Percentiles rank a stretch among this genome's conserved stretches.
Evolutionary conservation across 2,329 filamentous ascomycete species (phyloP).

Genomic region (Neopestalotiopsis clavispora): DNA sequence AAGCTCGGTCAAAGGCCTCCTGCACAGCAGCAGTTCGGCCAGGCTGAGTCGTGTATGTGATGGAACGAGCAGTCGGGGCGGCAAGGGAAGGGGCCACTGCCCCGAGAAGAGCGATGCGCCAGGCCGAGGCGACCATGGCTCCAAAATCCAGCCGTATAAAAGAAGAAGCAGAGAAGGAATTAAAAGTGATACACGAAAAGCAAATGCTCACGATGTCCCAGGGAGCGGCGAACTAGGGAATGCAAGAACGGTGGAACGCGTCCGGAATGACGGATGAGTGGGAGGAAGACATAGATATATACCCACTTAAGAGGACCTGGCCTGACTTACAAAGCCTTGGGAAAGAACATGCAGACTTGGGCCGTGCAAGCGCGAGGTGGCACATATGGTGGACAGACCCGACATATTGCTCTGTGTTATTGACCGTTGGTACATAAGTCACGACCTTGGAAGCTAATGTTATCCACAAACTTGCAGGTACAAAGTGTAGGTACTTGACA

Average conservation of each 20-base stretch:
- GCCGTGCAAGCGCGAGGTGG: not conserved
- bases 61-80: not conserved
- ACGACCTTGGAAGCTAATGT: not conserved
- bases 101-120: slow-evolving; percentile 15
- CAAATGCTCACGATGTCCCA: not conserved
- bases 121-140: slow-evolving; percentile 17
- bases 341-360: not conserved
- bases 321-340: not conserved
- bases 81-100: not conserved
- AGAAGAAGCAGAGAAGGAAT: not conserved
- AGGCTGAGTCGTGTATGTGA: slow-evolving; percentile 36
- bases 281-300: slow-evolving; percentile 2
- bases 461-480: not conserved
- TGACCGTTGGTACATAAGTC: not conserved
- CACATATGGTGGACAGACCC: not conserved
- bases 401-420: not conserved
- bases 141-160: not conserved
- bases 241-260: not conserved
- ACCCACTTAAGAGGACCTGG: not conserved
- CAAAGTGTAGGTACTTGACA: not conserved
- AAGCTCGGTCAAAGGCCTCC: slow-evolving; percentile 71
- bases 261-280: not conserved
- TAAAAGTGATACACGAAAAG: not conserved
- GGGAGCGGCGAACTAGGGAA: not conserved
- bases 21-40: slow-evolving; percentile 65